A percentile compares a stretch with the other conserved stretches of the same genome.
phyloP scores from a whole-genome alignment of 1,139 yeast genomes.

The Kluyveromyces sp. region DNA sequence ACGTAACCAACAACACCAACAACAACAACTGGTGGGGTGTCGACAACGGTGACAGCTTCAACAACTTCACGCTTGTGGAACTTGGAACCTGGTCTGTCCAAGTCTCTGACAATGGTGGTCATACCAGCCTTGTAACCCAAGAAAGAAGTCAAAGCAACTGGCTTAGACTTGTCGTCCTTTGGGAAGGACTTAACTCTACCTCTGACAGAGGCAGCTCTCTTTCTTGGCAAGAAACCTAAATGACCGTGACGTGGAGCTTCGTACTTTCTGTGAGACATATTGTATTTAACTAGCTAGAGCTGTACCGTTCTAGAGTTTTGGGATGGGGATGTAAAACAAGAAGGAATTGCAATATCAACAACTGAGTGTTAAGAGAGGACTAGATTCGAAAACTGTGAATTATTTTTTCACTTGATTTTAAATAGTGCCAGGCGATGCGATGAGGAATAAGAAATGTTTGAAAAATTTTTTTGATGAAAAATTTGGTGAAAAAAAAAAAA shows the following conservation, averaged over 20 bases:
- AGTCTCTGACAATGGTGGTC: slow-evolving; percentile 99
- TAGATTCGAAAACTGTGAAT: too few species aligned
- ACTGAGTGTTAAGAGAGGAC: too few species aligned
- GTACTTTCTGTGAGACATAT: slow-evolving; percentile 99
- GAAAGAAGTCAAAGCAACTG: slow-evolving; percentile 99
- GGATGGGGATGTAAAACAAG: not conserved
- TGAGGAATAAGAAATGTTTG: too few species aligned
- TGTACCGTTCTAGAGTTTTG: slow-evolving; percentile 4
- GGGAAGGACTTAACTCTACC: slow-evolving; percentile 99
- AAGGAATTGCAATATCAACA: too few species aligned
- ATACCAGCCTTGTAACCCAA: slow-evolving; percentile 99
- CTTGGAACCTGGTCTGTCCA: slow-evolving; percentile 99
- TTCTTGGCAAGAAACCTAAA: slow-evolving; percentile 98
- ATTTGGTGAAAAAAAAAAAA: too few species aligned
- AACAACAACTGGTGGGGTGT: slow-evolving; percentile 97
- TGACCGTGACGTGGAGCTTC: slow-evolving; percentile 99
- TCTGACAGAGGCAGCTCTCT: slow-evolving; percentile 98
- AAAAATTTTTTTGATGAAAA: too few species aligned
- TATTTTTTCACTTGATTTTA: too few species aligned
- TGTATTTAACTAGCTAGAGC: slow-evolving; percentile 12
- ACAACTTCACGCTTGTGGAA: slow-evolving; percentile 99
- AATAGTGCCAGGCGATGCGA: too few species aligned
- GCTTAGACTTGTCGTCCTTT: slow-evolving; percentile 95
- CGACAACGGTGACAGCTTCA: slow-evolving; percentile 98
- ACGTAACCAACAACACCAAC: slow-evolving; percentile 99